Evolutionary conservation across 495 filamentous ascomycete species (phyloP), one percentile per base, ranked within the genome.

Genomic region (Massariosphaeria phaeospora): DNA sequence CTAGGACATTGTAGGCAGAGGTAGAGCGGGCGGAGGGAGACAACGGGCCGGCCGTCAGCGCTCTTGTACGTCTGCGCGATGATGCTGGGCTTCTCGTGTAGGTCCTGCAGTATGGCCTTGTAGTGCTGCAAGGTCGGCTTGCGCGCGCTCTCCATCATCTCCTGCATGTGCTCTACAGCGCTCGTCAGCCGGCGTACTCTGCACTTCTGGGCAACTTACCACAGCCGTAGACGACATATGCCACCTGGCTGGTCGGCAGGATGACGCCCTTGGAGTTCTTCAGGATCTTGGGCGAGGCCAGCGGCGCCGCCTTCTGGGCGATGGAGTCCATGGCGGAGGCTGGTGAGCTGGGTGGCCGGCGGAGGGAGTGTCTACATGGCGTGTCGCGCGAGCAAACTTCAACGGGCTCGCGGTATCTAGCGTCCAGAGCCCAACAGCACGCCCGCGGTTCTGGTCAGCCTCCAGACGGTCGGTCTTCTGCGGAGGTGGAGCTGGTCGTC

Each of bases 1-100:
- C 65, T 71, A 21, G 82, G 75, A 59, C 85, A 89, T 66, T 88
- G 83, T 30, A 89, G 73, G 60, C 85, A 89, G 15, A 88, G 73
- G 57, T 83, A 85, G 5, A 63, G 44, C 12, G 40, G 83, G 83
- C 34, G 81, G 72, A 7, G 78, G 79, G 48, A 84, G 64, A 55
- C 51, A 49, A 58, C 46, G 49, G 59, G 48, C 47, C 55, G 12
- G 75, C 62, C 41, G 55, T 63, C 60, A 43, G 36, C 39, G 26
- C 41, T 39, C 41, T 63, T 64, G 52, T 61, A 61, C 12, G 68
- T 66, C 59, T 67, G 66, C 0, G 49, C 41, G 29, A 63, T 57
- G 33, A 62, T 31, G 43, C 44, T 59, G 17, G 48, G 55, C 36
- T 61, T 57, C 39, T 68, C 63, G 42, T 57, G 51, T 21, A 68